Percentiles rank a stretch among this genome's conserved stretches.
Evolutionary conservation across 495 filamentous ascomycete species (phyloP).

Genomic region (Penicillium paxilli): DNA sequence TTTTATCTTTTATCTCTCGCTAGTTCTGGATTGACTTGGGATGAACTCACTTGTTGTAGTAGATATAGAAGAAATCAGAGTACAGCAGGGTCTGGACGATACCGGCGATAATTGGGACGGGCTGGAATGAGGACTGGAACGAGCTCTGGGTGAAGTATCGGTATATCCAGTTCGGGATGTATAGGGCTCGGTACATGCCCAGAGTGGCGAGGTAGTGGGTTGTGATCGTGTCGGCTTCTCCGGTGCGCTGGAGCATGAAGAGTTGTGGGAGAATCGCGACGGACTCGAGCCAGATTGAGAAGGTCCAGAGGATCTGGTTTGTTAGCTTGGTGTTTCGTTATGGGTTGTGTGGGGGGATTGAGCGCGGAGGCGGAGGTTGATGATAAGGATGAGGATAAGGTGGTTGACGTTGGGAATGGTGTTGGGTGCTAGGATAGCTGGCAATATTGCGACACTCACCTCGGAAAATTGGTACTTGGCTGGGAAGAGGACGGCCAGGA

Average conservation of each 20-base stretch:
- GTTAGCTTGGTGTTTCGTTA: constrained; percentile 4
- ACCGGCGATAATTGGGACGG: constrained; percentile 81
- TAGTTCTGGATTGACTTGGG: background rate
- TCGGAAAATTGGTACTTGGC: constrained; percentile 70
- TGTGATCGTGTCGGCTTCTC: constrained; percentile 97
- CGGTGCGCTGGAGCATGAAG: constrained; percentile 96
- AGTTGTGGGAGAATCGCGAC: constrained; percentile 96
- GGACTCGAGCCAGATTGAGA: constrained; percentile 95
- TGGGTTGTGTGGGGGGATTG: no score
- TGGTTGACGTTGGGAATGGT: no score
- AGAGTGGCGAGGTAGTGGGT: constrained; percentile 98
- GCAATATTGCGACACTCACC: no score
- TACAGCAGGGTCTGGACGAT: constrained; percentile 92
- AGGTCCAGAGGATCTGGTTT: constrained; percentile 85
- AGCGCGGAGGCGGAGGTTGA: no score
- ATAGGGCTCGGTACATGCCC: constrained; percentile 85
- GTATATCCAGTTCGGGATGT: constrained; percentile 98
- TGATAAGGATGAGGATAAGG: no score
- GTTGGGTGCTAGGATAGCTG: no score
- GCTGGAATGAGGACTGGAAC: constrained; percentile 62
- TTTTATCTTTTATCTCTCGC: no score
- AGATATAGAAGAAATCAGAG: constrained; percentile 99
- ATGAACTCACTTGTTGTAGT: constrained; percentile 80
- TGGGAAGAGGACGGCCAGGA: constrained; percentile 81
- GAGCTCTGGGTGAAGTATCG: constrained; percentile 69